A percentile compares a stretch with the other conserved stretches of the same genome.
Conservation (phyloP, 805 yeast genomes). For the Lachancea kluyveri region DNA sequence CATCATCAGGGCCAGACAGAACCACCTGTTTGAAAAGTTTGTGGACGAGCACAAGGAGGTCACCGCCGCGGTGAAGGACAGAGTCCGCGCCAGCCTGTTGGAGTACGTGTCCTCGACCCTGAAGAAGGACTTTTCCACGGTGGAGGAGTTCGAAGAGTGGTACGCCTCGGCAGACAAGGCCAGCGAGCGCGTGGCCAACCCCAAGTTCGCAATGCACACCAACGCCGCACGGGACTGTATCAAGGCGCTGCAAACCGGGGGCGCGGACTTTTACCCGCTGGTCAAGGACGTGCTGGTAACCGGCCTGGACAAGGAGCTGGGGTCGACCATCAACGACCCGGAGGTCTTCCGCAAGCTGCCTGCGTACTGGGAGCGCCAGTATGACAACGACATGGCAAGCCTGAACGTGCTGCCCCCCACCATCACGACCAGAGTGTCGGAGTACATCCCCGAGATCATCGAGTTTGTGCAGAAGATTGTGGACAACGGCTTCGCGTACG, state of each 20-base stretch:
- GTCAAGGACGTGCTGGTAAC: constrained; percentile 78
- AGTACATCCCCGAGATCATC: constrained; percentile 89
- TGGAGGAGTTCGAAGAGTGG: constrained; percentile 47
- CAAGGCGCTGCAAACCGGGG: constrained; percentile 17
- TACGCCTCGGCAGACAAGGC: constrained; percentile 40
- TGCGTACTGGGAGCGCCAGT: constrained; percentile 83
- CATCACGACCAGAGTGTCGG: constrained; percentile 89
- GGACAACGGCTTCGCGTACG: constrained; percentile 75
- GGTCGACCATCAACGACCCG: constrained; percentile 78
- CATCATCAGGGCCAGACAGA: constrained; percentile 90
- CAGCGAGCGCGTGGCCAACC: constrained; percentile 47
- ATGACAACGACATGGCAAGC: constrained; percentile 75
- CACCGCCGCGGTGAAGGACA: constrained; percentile 30
- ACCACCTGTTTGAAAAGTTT: constrained; percentile 65
- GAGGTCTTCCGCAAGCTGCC: constrained; percentile 76
- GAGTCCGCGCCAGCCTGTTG: constrained; percentile 39
- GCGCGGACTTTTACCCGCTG: constrained; percentile 37
- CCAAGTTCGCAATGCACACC: constrained; percentile 84
- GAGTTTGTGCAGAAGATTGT: constrained; percentile 71
- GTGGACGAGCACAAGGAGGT: constrained; percentile 26
- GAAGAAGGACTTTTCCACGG: constrained; percentile 34
- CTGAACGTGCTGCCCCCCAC: constrained; percentile 82
- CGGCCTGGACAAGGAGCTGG: constrained; percentile 61
- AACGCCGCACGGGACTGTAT: constrained; percentile 59
- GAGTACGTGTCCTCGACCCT: constrained; percentile 50